Evolutionary conservation across 257 asterid genomes (phyloP).

Genomic region (Eustoma russellianum): DNA sequence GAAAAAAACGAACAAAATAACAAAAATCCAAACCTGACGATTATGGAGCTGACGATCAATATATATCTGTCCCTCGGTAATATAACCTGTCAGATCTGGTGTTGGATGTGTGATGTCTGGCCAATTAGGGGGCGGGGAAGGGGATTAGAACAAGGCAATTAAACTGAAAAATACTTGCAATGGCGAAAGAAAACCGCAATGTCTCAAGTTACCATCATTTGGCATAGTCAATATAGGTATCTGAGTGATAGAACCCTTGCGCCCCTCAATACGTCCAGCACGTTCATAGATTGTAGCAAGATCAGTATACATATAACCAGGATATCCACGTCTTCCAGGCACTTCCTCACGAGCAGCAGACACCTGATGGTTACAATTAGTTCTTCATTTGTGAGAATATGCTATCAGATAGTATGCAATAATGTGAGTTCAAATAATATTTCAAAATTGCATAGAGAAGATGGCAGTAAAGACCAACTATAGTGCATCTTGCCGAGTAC

Average conservation of each 20-base stretch:
- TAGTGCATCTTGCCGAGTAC: constrained; percentile 20
- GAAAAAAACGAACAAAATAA: not conserved
- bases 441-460: no score
- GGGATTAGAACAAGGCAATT: no score
- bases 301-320: constrained; percentile 96
- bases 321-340: constrained; percentile 95
- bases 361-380: constrained; percentile 37
- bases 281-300: constrained; percentile 95
- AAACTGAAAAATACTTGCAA: no score
- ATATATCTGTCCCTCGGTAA: constrained; percentile 98
- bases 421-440: not conserved
- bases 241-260: constrained; percentile 94
- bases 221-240: constrained; percentile 98
- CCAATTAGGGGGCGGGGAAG: constrained; percentile 9
- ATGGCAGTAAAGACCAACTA: no score
- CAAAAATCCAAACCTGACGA: constrained; percentile 29
- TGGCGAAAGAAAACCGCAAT: no score
- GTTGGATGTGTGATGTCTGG: constrained; percentile 99
- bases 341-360: constrained; percentile 99
- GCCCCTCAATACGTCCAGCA: constrained; percentile 99
- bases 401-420: not conserved
- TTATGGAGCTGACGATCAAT: constrained; percentile 86
- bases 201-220: constrained; percentile 59
- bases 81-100: constrained; percentile 98
- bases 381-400: constrained; percentile 3